phyloP scores from a whole-genome alignment of 2,329 filamentous ascomycete genomes.

The Fonsecaea pedrosoi region DNA sequence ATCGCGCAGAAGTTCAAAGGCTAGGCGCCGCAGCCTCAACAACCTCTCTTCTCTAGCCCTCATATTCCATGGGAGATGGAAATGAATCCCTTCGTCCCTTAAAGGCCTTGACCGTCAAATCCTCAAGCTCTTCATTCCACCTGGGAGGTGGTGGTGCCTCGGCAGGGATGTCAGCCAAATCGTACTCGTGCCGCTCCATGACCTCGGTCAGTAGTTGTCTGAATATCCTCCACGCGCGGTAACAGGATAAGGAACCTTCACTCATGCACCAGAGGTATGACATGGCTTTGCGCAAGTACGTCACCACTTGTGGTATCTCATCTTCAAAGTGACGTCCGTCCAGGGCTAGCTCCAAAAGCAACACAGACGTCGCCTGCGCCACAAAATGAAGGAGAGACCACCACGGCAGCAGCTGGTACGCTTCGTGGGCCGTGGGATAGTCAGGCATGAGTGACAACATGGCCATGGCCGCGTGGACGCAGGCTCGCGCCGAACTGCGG shows the following conservation, averaged over 20 bases:
- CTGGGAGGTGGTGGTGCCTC: conserved; percentile 20
- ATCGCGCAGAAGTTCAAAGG: no score
- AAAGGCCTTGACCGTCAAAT: conserved; percentile 10
- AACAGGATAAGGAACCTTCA: conserved; percentile 28
- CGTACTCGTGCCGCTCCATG: conserved; percentile 12
- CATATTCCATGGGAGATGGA: not conserved
- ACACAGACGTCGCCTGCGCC: conserved; percentile 40
- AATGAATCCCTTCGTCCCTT: not conserved
- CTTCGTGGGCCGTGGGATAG: conserved; percentile 35
- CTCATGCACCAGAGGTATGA: conserved; percentile 35
- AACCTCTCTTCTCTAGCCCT: not conserved
- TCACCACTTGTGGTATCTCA: conserved; percentile 34
- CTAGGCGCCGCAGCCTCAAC: not conserved
- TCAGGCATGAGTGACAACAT: conserved; percentile 41
- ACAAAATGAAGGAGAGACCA: conserved; percentile 43
- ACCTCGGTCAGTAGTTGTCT: conserved; percentile 27
- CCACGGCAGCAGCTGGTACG: conserved; percentile 40
- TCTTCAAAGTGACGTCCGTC: conserved; percentile 36
- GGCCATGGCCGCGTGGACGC: conserved; percentile 40
- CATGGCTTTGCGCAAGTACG: conserved; percentile 41
- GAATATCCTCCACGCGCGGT: conserved; percentile 34
- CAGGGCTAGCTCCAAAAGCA: conserved; percentile 41
- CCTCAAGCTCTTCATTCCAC: conserved; percentile 29
- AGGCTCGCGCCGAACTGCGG: conserved; percentile 33
- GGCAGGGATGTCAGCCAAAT: conserved; percentile 23